These are phyloP conservation scores for Silybum marianum DNA, from an alignment of 129 eudicot species.

Conservation along the genomic window DNA sequence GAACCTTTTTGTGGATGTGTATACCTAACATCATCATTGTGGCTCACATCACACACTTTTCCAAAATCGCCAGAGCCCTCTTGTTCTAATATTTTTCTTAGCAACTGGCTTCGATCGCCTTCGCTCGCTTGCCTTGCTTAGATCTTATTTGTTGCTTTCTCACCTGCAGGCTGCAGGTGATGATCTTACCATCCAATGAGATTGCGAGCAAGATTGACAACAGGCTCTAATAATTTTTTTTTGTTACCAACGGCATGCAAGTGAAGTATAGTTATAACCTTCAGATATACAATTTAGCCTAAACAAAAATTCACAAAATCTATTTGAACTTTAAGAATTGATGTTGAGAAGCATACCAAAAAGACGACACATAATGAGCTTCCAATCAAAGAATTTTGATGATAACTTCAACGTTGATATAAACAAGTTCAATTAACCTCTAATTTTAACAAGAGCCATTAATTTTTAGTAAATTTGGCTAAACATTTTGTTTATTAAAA, in stretches of 20 bases:
- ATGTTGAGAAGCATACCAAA: background rate
- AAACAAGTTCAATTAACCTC: background rate
- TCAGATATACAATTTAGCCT: background rate
- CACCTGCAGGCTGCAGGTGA: too few species aligned
- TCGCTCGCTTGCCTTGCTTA: too few species aligned
- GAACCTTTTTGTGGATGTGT: too few species aligned
- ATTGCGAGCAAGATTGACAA: too few species aligned
- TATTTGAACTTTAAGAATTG: background rate
- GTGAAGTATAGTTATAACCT: background rate
- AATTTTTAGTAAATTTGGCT: background rate
- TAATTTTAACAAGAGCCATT: background rate
- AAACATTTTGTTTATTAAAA: background rate
- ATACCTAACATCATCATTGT: too few species aligned
- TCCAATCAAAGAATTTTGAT: background rate
- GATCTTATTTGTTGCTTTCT: too few species aligned
- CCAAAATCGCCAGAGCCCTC: too few species aligned
- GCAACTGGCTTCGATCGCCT: too few species aligned
- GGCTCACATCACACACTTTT: too few species aligned
- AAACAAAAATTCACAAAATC: too few species aligned
- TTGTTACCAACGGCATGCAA: background rate
- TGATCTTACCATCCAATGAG: too few species aligned
- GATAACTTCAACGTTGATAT: background rate
- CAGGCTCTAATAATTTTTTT: background rate
- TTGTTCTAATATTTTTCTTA: too few species aligned
- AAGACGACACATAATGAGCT: background rate